phyloP scores from a whole-genome alignment of 805 yeast genomes.

The Ogataea glucozyma region DNA sequence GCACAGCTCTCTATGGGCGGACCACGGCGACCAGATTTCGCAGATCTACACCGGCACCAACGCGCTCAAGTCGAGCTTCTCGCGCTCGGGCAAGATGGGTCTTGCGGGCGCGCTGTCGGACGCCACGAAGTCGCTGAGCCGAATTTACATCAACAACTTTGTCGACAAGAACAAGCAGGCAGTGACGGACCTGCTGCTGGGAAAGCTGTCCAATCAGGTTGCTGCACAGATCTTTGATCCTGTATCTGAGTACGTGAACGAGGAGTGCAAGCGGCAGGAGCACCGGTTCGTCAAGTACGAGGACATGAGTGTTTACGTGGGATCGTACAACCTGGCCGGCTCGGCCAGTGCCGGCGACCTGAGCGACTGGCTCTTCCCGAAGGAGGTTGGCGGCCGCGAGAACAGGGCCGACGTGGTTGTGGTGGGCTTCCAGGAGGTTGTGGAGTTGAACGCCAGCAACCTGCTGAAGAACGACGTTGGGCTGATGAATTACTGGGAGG shows the following conservation, averaged over 20 bases:
- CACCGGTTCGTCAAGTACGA: conserved; percentile 60
- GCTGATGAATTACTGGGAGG: conserved; percentile 78
- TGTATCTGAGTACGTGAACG: conserved; percentile 76
- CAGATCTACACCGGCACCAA: conserved; percentile 97
- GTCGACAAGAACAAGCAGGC: conserved; percentile 88
- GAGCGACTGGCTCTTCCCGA: conserved; percentile 80
- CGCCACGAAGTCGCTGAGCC: conserved; percentile 91
- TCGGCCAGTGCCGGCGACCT: conserved; percentile 58
- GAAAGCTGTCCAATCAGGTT: conserved; percentile 69
- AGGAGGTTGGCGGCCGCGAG: conserved; percentile 48
- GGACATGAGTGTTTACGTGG: conserved; percentile 67
- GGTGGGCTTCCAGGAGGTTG: conserved; percentile 92
- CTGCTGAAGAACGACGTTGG: conserved; percentile 84
- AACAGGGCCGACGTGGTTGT: conserved; percentile 75
- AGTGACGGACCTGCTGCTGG: conserved; percentile 84
- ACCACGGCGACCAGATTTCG: conserved; percentile 95
- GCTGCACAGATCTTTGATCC: conserved; percentile 86
- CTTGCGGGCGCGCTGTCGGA: conserved; percentile 96
- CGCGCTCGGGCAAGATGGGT: conserved; percentile 95
- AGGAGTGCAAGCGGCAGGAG: conserved; percentile 52
- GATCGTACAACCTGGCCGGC: conserved; percentile 89
- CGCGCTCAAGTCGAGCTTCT: conserved; percentile 91
- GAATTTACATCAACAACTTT: conserved; percentile 94
- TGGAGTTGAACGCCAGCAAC: conserved; percentile 89
- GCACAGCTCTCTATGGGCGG: conserved; percentile 94